Evolutionary conservation across 495 filamentous ascomycete genomes (phyloP).

Genomic region (Aspergillus cavernicola): DNA sequence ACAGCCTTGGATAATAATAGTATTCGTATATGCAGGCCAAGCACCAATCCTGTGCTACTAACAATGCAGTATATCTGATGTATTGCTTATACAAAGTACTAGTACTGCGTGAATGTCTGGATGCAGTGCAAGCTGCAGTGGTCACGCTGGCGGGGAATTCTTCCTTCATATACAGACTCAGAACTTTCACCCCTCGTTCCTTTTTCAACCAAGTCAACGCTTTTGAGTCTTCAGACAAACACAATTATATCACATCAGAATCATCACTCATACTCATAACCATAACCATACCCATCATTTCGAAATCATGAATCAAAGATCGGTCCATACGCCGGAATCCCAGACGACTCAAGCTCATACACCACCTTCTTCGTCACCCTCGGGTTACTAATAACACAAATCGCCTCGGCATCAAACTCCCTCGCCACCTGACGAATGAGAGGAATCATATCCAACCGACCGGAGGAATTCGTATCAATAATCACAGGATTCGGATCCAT

Average conservation of each 20-base stretch:
- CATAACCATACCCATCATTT: background rate
- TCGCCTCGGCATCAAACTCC: conserved; percentile 64
- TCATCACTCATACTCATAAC: background rate
- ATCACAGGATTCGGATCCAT: conserved; percentile 54
- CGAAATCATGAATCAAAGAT: conserved; percentile 70
- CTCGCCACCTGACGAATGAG: conserved; percentile 54
- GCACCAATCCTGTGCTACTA: no score
- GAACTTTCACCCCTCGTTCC: no score
- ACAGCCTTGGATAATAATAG: no score
- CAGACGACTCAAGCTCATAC: conserved; percentile 66
- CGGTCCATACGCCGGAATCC: conserved; percentile 69
- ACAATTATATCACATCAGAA: background rate
- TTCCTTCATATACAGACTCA: no score
- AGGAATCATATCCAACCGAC: conserved; percentile 51
- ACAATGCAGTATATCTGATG: no score
- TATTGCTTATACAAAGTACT: no score
- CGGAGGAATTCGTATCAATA: conserved; percentile 48
- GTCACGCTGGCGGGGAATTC: no score
- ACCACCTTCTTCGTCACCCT: conserved; percentile 67
- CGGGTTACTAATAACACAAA: conserved; percentile 75
- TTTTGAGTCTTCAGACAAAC: no score
- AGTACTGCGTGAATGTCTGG: no score
- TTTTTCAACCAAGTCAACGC: no score
- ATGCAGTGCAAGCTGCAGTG: no score
- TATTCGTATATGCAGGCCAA: no score